Evolutionary conservation across 2,329 filamentous ascomycete species (phyloP), one percentile per base, ranked within the genome.

Genomic region (Botryotinia convoluta): DNA sequence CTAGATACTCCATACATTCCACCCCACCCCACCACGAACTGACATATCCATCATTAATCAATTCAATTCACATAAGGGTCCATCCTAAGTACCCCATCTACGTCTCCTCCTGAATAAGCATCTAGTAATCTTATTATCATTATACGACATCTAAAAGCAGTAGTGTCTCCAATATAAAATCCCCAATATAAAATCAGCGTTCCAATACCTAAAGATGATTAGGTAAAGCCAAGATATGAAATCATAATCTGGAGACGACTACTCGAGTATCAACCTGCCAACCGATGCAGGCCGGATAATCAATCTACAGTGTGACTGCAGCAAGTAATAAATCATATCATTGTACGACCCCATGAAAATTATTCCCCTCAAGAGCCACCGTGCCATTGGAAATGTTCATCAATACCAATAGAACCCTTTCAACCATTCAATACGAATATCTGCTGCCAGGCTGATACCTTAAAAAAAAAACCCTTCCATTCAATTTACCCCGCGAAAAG

Each of bases 401-500:
- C 63, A 48, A 61, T n/a, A 12, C 63, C 63, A 69, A 72, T 72
- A 12, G 14, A 12, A n/a, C 39, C 14, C 22, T 32, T n/a, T 39
- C 9, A 5, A 48, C 22, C 57, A 54, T 39, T 54, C 59, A 42
- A 45, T 18, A 44, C 44, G 45, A 69, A 39, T 16, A 57, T 61
- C 35, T 39, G 20, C 59, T 39, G 51, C 51, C n/a, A 57, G 51
- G 18, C 51, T 29, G 9, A 44, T 51, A 51, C 57, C 42, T 44
- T 60, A 22, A 60, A 45, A 45, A n/a, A n/a, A 39, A 26, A 64
- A 39, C 48, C 8, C 42, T 60, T 35, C 42, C 63, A 42, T 59
- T 54, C 45, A 26, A 32, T 26, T 51, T 51, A 72, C 63, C 71
- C 71, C 71, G 71, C 71, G 44, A n/a, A 51, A 65, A 54, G 69